Evolutionary conservation across 441 rosid species (phyloP).

Genomic region (Syzygium syzygioides): DNA sequence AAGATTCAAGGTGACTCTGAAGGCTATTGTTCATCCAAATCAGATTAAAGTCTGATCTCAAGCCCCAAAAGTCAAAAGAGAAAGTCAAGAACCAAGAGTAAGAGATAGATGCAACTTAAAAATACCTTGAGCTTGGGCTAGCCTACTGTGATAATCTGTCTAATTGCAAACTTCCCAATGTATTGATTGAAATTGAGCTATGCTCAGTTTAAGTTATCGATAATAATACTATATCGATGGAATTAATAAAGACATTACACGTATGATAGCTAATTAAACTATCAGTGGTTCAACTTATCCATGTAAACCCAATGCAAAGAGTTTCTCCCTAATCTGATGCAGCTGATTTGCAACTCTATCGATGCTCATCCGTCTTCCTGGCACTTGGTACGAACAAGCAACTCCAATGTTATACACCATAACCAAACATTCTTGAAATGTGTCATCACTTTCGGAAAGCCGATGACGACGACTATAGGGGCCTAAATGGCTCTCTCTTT

Average conservation of each 20-base stretch:
- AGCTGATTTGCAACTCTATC: not conserved
- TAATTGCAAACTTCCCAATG: no score
- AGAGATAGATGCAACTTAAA: no score
- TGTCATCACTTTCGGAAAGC: not conserved
- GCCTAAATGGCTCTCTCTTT: not conserved
- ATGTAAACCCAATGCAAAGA: not conserved
- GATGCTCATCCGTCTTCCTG: not conserved
- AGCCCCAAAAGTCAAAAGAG: no score
- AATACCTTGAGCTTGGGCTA: no score
- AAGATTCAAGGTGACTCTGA: no score
- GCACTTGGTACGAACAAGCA: not conserved
- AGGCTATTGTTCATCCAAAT: no score
- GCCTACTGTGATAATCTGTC: no score
- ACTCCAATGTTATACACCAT: not conserved
- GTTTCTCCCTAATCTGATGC: rapidly evolving
- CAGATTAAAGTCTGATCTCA: no score
- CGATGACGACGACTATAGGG: rapidly evolving
- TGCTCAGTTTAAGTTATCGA: not conserved
- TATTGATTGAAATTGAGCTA: not conserved
- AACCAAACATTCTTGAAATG: not conserved
- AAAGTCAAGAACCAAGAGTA: no score
- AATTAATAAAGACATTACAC: not conserved
- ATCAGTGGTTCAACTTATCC: not conserved
- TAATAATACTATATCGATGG: no score
- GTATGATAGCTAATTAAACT: not conserved